phyloP scores from a whole-genome alignment of 2,329 filamentous ascomycete genomes.

The Calonectria pseudoturangicola region DNA sequence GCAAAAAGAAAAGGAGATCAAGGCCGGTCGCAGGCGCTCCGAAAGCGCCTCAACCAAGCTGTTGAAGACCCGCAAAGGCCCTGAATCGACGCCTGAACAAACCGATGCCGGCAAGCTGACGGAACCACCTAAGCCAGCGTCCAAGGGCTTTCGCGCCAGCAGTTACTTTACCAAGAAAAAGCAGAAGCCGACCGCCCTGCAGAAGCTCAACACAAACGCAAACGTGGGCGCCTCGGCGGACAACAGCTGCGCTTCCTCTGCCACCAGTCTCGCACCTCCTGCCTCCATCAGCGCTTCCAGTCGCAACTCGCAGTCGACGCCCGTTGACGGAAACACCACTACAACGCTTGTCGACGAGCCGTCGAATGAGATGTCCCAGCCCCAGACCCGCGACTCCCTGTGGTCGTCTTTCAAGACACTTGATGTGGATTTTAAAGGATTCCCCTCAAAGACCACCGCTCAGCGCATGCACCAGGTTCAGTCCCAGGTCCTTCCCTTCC shows the following conservation, averaged over 20 bases:
- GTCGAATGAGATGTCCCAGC: constrained; percentile 65
- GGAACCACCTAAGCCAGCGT: constrained; percentile 61
- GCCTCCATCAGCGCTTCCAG: constrained; percentile 61
- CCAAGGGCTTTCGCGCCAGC: constrained; percentile 66
- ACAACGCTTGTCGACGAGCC: constrained; percentile 65
- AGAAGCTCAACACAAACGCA: constrained; percentile 61
- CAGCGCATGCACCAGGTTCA: constrained; percentile 87
- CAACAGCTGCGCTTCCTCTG: constrained; percentile 68
- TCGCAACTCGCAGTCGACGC: constrained; percentile 62
- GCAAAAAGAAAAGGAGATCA: constrained; percentile 47
- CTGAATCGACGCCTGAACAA: constrained; percentile 55
- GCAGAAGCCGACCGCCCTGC: constrained; percentile 64
- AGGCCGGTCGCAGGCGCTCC: constrained; percentile 49
- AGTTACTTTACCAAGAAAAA: constrained; percentile 71
- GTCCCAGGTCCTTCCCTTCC: constrained; percentile 83
- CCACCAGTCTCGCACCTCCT: constrained; percentile 66
- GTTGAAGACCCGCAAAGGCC: constrained; percentile 54
- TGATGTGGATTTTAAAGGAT: constrained; percentile 71
- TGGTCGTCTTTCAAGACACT: constrained; percentile 74
- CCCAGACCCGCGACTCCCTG: constrained; percentile 69
- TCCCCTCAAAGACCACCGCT: constrained; percentile 82
- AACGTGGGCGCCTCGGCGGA: constrained; percentile 59
- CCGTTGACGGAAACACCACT: constrained; percentile 62
- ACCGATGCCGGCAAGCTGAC: constrained; percentile 50
- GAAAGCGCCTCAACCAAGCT: constrained; percentile 53